Evolutionary conservation across 202 grass and related monocot genomes (phyloP).

Genomic region (Eragrostis tef): DNA sequence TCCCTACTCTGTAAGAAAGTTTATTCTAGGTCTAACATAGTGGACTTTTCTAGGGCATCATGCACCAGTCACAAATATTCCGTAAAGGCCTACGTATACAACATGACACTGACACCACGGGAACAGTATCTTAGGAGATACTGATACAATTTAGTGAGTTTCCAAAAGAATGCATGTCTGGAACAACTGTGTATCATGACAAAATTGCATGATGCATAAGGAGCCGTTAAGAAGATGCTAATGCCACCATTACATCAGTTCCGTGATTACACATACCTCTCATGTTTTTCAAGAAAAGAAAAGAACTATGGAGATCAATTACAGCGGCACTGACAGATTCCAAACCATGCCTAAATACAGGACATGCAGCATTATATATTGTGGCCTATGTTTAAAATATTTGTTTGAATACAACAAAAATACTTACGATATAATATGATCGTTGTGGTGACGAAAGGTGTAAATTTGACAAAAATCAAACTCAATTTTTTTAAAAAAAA

Average conservation of each 20-base stretch:
- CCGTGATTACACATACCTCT: background rate
- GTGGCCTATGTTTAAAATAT: background rate
- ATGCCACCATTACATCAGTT: background rate
- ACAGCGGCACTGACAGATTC: slow-evolving; percentile 5
- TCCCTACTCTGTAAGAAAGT: background rate
- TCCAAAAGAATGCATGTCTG: slow-evolving; percentile 1
- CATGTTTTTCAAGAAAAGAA: no score
- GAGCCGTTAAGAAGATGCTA: background rate
- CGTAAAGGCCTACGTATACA: background rate
- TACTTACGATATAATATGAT: background rate
- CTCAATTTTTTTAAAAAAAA: slow-evolving; percentile 9
- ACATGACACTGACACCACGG: slow-evolving; percentile 7
- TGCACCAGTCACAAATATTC: slow-evolving; percentile 9
- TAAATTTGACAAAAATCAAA: slow-evolving; percentile 9
- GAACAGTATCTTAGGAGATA: slow-evolving; percentile 8
- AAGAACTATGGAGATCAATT: background rate
- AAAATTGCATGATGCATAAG: background rate
- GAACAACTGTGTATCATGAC: background rate
- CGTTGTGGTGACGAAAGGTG: background rate
- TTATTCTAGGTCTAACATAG: slow-evolving; percentile 7
- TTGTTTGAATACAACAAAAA: background rate
- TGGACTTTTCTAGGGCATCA: background rate
- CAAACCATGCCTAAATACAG: slow-evolving; percentile 18
- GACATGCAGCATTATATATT: background rate
- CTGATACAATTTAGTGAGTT: background rate